A percentile compares a stretch with the other conserved stretches of the same genome.
Evolutionary conservation across 2,329 filamentous ascomycete genomes (phyloP).

Genomic region (Neonectria coccinea): DNA sequence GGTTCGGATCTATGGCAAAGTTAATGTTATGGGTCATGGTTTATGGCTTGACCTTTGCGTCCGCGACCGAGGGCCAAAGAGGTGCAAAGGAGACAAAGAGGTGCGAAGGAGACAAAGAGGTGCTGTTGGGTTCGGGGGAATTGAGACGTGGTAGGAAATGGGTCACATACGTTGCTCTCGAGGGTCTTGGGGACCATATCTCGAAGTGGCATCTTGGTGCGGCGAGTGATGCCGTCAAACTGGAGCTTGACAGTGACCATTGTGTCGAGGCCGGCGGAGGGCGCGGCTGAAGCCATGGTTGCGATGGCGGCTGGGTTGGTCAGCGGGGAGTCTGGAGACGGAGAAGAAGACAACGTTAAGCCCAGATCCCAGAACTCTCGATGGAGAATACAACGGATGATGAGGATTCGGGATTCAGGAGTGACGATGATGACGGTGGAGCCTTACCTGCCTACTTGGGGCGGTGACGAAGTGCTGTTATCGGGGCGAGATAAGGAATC

Average conservation of each 20-base stretch:
- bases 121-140: background rate
- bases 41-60: background rate
- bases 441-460: slow-evolving; percentile 41
- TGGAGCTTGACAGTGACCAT: slow-evolving; percentile 86
- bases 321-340: slow-evolving; percentile 16
- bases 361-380: slow-evolving; percentile 22
- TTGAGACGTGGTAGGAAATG: slow-evolving; percentile 12
- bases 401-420: slow-evolving; percentile 30
- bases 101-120: no score
- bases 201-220: slow-evolving; percentile 89
- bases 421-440: slow-evolving; percentile 40
- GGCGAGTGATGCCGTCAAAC: slow-evolving; percentile 79
- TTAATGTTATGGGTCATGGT: slow-evolving; percentile 25
- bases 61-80: background rate
- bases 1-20: slow-evolving; percentile 49
- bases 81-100: background rate
- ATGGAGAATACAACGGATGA: slow-evolving; percentile 28
- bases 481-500: slow-evolving; percentile 44
- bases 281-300: slow-evolving; percentile 45
- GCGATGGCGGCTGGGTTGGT: slow-evolving; percentile 16
- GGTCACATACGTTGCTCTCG: slow-evolving; percentile 81
- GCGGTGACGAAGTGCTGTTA: slow-evolving; percentile 46
- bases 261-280: slow-evolving; percentile 45
- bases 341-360: slow-evolving; percentile 11
- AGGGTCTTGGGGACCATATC: slow-evolving; percentile 82